Percentiles rank a stretch among this genome's conserved stretches.
phyloP scores from a whole-genome alignment of 208 protist genomes.

The Acanthamoeba castellanii region DNA sequence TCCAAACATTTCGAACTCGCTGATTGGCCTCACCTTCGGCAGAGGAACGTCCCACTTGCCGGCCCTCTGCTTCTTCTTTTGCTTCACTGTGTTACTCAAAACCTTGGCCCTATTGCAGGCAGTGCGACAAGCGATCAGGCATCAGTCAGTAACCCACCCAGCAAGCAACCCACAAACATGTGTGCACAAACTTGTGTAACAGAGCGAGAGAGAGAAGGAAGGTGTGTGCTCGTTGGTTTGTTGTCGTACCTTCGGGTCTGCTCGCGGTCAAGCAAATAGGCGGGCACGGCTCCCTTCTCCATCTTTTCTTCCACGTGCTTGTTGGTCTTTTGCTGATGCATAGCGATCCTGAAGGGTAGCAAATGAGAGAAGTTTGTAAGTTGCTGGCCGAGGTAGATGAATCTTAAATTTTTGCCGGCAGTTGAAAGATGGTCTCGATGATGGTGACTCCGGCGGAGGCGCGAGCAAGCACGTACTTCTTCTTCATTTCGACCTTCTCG shows the following conservation, averaged over 20 bases:
- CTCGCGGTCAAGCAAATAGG: constrained; percentile 98
- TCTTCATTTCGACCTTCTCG: constrained; percentile 99
- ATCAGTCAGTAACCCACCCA: background rate
- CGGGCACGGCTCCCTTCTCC: constrained; percentile 97
- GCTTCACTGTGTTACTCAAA: constrained; percentile 99
- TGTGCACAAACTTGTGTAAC: background rate
- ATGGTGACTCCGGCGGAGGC: background rate
- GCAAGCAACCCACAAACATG: background rate
- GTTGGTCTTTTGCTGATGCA: constrained; percentile 96
- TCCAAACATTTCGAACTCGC: constrained; percentile 99
- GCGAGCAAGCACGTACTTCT: constrained; percentile 90
- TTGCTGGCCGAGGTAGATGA: background rate
- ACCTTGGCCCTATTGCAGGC: constrained; percentile 91
- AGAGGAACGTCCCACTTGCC: constrained; percentile 99
- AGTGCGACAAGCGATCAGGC: background rate
- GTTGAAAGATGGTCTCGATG: too few relatives aligned
- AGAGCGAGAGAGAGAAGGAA: too few relatives aligned
- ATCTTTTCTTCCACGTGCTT: constrained; percentile 94
- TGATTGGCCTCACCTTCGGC: constrained; percentile 98
- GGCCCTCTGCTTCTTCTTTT: constrained; percentile 99
- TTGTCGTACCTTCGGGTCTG: background rate
- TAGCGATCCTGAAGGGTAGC: constrained; percentile 92
- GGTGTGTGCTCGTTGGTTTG: too few relatives aligned
- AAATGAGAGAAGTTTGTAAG: background rate
- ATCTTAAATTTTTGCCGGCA: too few relatives aligned